Base-by-base conservation (phyloP, 805 yeast species). In the Starmerella floricola region DNA sequence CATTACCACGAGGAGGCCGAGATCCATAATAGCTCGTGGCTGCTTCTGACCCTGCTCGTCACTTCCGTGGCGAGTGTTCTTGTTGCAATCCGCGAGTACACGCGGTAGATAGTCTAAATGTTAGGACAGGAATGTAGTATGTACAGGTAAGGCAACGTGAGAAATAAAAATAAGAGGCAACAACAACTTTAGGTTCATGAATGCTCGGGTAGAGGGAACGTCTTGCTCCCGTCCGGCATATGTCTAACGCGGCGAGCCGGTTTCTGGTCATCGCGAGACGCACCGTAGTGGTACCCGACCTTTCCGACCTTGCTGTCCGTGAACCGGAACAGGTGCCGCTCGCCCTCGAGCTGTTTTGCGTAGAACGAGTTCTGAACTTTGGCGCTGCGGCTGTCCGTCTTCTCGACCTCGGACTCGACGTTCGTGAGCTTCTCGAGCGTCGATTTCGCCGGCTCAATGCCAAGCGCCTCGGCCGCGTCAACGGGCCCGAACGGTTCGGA, bases 401-500 rank as follows among this genome's bases (percentile, higher is more conserved):
- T 31, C 24, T 38, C 44, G n/a, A 31, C 34, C 11, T 28, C 46
- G 12, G 41, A 46, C 31, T 42, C 56, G 30, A 50, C 45, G 42
- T 50, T 36, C 16, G 55, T 45, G 48, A 87, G 69, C 59, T 74
- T 75, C 53, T 77, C 74, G 53, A 87, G 69, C 2, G 91, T 81
- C 29, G 69, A 75, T 36, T 76, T 73, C 23, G 97, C 96, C n/a
- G 95, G 94, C 59, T 83, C 87, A 50, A 88, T 69, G 33, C 72
- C 86, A 49, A 84, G 74, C 31, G 80, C 73, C 44, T 76, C 67
- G 38, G 98, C 95, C 12, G 98, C 96, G 58, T 91, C 97, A 5
- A 86, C 71, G 4, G 96, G 94, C 6, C 95, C 95, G 59, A 88
- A 87, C 8, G 95, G 94, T 65, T 86, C 94, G 21, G 86, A 78